These are phyloP conservation scores for Penicillium diatomitis DNA, from an alignment of 495 filamentous ascomycete genomes.

Conservation along the genomic window DNA sequence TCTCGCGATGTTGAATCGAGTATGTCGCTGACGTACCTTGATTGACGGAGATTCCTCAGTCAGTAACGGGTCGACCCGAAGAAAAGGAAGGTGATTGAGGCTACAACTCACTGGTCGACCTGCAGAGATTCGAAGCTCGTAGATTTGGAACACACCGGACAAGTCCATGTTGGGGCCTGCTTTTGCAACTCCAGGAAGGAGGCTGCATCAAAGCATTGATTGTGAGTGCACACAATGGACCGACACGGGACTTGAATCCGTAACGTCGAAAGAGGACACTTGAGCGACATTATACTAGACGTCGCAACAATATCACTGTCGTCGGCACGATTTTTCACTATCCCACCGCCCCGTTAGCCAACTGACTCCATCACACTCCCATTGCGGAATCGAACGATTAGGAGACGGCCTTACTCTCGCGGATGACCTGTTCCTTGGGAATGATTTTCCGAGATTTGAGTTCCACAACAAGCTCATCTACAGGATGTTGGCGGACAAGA, in stretches of 20 bases:
- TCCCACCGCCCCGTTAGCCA: background rate
- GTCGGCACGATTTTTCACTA: slow-evolving; percentile 71
- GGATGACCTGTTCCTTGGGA: slow-evolving; percentile 67
- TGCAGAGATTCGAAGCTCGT: slow-evolving; percentile 73
- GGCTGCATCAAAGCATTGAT: slow-evolving; percentile 91
- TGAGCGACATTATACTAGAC: slow-evolving; percentile 79
- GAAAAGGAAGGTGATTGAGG: too few species aligned
- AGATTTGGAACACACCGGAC: slow-evolving; percentile 81
- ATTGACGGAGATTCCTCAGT: too few species aligned
- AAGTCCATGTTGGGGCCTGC: slow-evolving; percentile 91
- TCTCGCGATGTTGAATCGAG: slow-evolving; percentile 57
- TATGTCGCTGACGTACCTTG: slow-evolving; percentile 82
- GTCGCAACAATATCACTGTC: slow-evolving; percentile 85
- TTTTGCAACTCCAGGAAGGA: slow-evolving; percentile 91
- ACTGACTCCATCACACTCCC: background rate
- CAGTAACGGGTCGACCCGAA: too few species aligned
- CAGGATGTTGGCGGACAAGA: slow-evolving; percentile 62
- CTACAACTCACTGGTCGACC: slow-evolving; percentile 66
- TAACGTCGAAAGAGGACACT: slow-evolving; percentile 81
- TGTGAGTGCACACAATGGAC: slow-evolving; percentile 72
- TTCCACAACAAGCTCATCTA: slow-evolving; percentile 59
- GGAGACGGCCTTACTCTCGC: slow-evolving; percentile 59
- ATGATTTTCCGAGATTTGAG: slow-evolving; percentile 63
- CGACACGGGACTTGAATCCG: slow-evolving; percentile 74
- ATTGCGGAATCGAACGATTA: background rate